Base-by-base conservation (phyloP, 768 basidiomycete species). In the Trametes coccinea region DNA sequence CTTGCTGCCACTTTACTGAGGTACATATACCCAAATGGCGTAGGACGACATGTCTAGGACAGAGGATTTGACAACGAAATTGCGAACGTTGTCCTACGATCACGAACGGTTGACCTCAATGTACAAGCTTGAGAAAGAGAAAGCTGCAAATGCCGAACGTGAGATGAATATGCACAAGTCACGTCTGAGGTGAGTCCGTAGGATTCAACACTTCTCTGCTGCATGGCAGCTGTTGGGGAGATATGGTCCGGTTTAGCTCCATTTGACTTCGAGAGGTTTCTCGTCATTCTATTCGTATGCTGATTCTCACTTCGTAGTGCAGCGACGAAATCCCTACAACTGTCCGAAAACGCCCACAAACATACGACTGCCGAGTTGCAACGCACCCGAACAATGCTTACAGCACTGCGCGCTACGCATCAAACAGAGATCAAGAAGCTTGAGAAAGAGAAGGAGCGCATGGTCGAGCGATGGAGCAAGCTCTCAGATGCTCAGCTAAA, bases 51-150 rank as follows among this genome's bases (percentile, higher is more conserved):
- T 93, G 85, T 77, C 82, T 9, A 79, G 85, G n/a, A 85, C 88
- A 39, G 93, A 95, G 69, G 85, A 90, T 10, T 67, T 93, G 5
- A 82, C 85, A 0, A 86, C 89, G 0, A 91, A 90, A 67, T 73
- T 90, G 16, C 81, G 90, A 27, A 93, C 90, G 2, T 76, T 93
- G 1, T 82, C 84, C 2, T 94, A 95, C 62, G 93, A 95, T 66
- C 80, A 92, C 60, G 91, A 93, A 69, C 82, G 93, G 11, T 78
- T 93, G 61, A 75, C 76, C 37, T 82, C 83, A 1, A 85, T 92
- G 81, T 80, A 92, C 69, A 77, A 78, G 16, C 70, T 78, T 9
- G 82, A 84, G 11, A 78, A 75, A 4, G 91, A 91, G 49, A 81
- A 76, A 29, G 82, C 84, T 1, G 87, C 85, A 13, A 86, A 80